These are phyloP conservation scores for Pyricularia grisea DNA, from an alignment of 2,329 filamentous ascomycete genomes.

Conservation along the genomic window DNA sequence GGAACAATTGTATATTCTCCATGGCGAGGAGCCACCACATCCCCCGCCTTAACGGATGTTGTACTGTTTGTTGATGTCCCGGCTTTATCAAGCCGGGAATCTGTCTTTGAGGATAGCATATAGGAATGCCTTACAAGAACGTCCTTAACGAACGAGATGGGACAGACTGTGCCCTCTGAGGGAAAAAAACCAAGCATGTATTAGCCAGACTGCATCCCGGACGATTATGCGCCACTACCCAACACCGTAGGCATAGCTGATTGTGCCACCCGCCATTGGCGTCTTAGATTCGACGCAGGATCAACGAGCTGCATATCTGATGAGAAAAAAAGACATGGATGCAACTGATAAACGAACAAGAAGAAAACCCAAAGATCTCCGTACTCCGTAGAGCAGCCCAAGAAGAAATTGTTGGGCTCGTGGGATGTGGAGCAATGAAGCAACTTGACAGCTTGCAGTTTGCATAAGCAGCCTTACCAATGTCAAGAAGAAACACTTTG, in stretches of 20 bases:
- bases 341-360: not conserved
- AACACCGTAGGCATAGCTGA: not conserved
- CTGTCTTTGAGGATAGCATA: not conserved
- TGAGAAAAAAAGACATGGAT: not conserved
- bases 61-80: not conserved
- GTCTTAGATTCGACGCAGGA: not conserved
- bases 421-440: not conserved
- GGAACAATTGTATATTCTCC: not conserved
- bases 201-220: slow-evolving; percentile 29
- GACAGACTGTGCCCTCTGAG: slow-evolving; percentile 72
- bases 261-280: not conserved
- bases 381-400: not conserved
- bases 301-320: not conserved
- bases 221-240: slow-evolving; percentile 14
- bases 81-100: not conserved
- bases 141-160: slow-evolving; percentile 78
- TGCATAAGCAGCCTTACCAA: slow-evolving; percentile 34
- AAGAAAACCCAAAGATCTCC: too few species aligned
- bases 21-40: not conserved
- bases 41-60: not conserved
- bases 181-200: slow-evolving; percentile 13
- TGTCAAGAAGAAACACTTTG: slow-evolving; percentile 46
- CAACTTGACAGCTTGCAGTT: not conserved
- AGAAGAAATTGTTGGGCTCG: not conserved
- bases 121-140: slow-evolving; percentile 55